These are phyloP conservation scores for Didymella arachidicola DNA, from an alignment of 2,329 filamentous ascomycete species.

Conservation along the genomic window DNA sequence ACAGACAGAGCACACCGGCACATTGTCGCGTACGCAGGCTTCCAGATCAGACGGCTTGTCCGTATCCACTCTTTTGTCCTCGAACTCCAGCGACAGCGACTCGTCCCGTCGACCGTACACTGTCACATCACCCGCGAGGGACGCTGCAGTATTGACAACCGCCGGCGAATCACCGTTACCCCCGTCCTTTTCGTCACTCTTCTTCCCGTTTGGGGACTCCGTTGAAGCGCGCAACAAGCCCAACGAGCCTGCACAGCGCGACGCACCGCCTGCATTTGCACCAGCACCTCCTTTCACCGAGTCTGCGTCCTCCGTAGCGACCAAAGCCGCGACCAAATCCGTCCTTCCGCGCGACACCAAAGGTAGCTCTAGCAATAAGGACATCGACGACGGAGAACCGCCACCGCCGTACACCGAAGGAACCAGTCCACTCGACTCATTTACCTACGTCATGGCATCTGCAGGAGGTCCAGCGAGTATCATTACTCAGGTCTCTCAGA, in stretches of 20 bases:
- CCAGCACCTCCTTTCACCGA: constrained; percentile 61
- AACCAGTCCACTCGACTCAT: constrained; percentile 87
- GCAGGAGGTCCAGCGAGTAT: constrained; percentile 97
- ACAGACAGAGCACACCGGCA: constrained; percentile 46
- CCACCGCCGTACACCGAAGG: constrained; percentile 97
- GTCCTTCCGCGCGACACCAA: constrained; percentile 88
- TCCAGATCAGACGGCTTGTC: constrained; percentile 54
- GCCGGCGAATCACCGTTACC: constrained; percentile 62
- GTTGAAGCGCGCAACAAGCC: constrained; percentile 59
- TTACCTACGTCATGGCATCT: constrained; percentile 97
- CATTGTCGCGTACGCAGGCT: constrained; percentile 55
- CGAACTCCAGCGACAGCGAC: constrained; percentile 25
- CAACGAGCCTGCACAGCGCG: constrained; percentile 45
- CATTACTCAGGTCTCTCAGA: constrained; percentile 97
- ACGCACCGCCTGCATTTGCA: constrained; percentile 59
- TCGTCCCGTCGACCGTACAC: constrained; percentile 39
- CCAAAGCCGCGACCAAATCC: constrained; percentile 50
- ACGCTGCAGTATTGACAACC: constrained; percentile 49
- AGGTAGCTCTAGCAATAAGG: constrained; percentile 74
- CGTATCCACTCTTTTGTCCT: constrained; percentile 54
- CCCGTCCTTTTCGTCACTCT: constrained; percentile 70
- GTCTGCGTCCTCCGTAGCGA: constrained; percentile 57
- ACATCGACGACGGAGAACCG: constrained; percentile 81
- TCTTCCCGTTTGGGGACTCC: constrained; percentile 59
- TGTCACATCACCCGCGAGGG: constrained; percentile 48